Evolutionary conservation across 2,329 filamentous ascomycete species (phyloP), one percentile per base, ranked within the genome.

Genomic region (Colletotrichum lentis): DNA sequence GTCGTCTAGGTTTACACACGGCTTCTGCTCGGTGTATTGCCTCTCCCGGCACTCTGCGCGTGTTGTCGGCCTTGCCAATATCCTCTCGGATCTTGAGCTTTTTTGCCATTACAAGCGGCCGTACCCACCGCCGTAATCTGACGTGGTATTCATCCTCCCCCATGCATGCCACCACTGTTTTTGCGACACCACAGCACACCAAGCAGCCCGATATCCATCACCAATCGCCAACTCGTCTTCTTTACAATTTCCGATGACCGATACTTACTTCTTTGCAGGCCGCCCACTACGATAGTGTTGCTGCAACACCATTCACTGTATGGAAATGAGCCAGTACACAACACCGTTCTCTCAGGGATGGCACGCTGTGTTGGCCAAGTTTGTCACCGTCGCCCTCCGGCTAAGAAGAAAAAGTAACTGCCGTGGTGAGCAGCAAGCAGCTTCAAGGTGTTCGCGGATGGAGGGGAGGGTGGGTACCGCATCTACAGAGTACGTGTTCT

Each of bases 171-270:
- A 37, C 20, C 24, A 10, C 41, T 35, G n/a, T 22, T 46, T 55
- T 35, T 31, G 37, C 44, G 22, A 64, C n/a, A n/a, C n/a, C n/a
- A n/a, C n/a, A n/a, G n/a, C n/a, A n/a, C n/a, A n/a, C n/a, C n/a
- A 64, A 56, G 59, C 52, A 44, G 12, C 44, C 39, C 44, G 49
- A 47, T 46, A 39, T 41, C 64, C 18, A 57, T 59, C 64, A 56
- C 60, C 64, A 57, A 41, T 44, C 53, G 24, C 53, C 53, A 22
- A 35, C 46, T 43, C 37, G 18, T 49, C 56, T 46, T 31, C 8
- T 31, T 31, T 2, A 31, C 39, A 18, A 20, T 24, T 10, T 46
- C 39, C 37, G 8, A 31, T 31, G 31, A 2, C 31, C 7, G 31
- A 31, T 31, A 10, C 31, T 31, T 31, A 31, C 8, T 31, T 31